A percentile compares a stretch with the other conserved stretches of the same genome.
Conservation (phyloP, 805 yeast genomes). For the Candida palmyrensis region DNA sequence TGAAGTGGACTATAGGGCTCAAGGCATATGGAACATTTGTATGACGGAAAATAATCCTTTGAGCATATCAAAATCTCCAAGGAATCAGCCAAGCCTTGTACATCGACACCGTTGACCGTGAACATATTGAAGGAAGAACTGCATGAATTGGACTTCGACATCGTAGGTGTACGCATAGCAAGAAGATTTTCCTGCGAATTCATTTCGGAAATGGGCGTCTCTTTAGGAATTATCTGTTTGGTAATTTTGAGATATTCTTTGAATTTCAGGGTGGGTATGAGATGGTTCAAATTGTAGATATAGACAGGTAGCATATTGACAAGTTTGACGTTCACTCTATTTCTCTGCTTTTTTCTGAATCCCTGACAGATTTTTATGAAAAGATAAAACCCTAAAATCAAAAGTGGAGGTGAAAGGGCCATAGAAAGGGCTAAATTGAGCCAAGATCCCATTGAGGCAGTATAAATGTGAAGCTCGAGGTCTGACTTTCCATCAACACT, state of each 20-base stretch:
- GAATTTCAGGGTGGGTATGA: conserved; percentile 21
- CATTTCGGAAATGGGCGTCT: no score
- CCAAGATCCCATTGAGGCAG: conserved; percentile 35
- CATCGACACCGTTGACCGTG: conserved; percentile 36
- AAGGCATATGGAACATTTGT: conserved; percentile 57
- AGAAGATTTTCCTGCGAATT: neutral
- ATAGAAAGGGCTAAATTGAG: conserved; percentile 34
- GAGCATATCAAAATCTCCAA: conserved; percentile 21
- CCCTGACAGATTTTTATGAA: conserved; percentile 24
- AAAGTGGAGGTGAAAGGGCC: conserved; percentile 37
- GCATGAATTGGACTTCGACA: conserved; percentile 9
- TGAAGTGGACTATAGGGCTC: conserved; percentile 45
- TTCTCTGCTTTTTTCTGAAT: conserved; percentile 20
- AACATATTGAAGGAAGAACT: conserved; percentile 30
- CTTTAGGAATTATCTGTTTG: conserved; percentile 12
- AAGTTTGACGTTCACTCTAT: conserved; percentile 22
- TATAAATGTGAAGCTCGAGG: conserved; percentile 8
- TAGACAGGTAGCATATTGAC: conserved; percentile 35
- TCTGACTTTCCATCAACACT: no score
- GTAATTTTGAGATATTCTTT: conserved; percentile 28
- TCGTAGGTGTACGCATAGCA: conserved; percentile 5
- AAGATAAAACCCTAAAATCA: conserved; percentile 30
- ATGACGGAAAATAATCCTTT: conserved; percentile 35
- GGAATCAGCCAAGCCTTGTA: conserved; percentile 12
- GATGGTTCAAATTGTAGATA: conserved; percentile 30